Percentiles rank a stretch among this genome's conserved stretches.
Evolutionary conservation across 257 asterid genomes (phyloP).

Genomic region (Nicotiana noctiflora): DNA sequence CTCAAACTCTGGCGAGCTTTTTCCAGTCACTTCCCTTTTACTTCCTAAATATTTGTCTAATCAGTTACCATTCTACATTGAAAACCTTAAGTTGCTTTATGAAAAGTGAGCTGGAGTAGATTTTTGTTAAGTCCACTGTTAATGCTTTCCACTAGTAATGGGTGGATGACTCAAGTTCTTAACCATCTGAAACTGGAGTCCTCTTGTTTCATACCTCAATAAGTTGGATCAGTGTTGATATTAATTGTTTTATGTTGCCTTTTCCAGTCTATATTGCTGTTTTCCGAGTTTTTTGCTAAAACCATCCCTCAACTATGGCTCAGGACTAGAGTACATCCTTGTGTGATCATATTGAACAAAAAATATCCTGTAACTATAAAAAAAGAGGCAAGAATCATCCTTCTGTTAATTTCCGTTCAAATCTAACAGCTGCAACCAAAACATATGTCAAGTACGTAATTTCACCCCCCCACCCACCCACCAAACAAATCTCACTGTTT

Average conservation of each 20-base stretch:
- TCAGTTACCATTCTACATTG: background rate
- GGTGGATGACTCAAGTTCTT: background rate
- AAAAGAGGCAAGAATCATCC: no score
- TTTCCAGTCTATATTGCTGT: background rate
- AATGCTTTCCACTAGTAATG: background rate
- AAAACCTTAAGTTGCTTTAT: background rate
- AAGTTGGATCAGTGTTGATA: no score
- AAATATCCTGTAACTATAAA: no score
- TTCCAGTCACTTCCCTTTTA: background rate
- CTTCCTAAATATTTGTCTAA: background rate
- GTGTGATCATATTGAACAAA: no score
- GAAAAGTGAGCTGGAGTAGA: background rate
- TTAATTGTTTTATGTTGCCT: background rate
- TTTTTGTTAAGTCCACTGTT: background rate
- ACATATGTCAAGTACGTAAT: no score
- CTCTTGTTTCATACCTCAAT: background rate
- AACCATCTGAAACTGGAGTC: background rate
- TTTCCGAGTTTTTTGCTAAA: no score
- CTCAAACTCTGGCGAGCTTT: background rate
- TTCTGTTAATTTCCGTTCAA: no score
- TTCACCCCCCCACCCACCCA: no score
- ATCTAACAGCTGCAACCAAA: no score
- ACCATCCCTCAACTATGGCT: no score
- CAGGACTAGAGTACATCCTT: no score
- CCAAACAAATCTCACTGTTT: no score